Percentiles rank a stretch among this genome's conserved stretches.
Conservation (phyloP, 2,329 filamentous ascomycete genomes). For the Botryosphaeria dothidea region DNA sequence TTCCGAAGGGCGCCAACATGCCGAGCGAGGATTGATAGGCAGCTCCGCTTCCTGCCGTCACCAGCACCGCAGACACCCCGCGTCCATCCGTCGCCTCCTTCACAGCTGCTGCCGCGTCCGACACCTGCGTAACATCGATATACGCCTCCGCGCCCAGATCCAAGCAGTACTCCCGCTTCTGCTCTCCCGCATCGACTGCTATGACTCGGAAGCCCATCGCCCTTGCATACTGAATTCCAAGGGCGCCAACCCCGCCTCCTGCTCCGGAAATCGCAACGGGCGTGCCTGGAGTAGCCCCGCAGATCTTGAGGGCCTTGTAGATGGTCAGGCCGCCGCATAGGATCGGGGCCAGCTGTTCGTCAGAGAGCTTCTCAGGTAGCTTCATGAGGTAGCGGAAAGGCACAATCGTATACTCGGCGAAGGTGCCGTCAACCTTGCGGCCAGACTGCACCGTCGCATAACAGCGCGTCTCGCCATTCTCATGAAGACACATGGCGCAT, state of each 20-base stretch:
- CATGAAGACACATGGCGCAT: constrained; percentile 53
- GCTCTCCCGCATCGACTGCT: constrained; percentile 52
- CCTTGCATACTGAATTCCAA: constrained; percentile 53
- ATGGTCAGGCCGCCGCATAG: constrained; percentile 55
- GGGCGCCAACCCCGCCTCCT: constrained; percentile 58
- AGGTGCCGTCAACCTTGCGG: constrained; percentile 34
- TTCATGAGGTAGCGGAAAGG: constrained; percentile 56
- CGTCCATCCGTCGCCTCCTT: constrained; percentile 35
- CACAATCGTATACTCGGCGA: constrained; percentile 60
- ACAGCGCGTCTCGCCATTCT: constrained; percentile 48
- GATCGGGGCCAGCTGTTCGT: constrained; percentile 44
- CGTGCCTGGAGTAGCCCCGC: constrained; percentile 51
- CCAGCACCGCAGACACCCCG: constrained; percentile 11
- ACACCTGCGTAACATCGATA: constrained; percentile 49
- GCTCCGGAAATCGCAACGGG: constrained; percentile 59
- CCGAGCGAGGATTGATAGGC: constrained; percentile 34
- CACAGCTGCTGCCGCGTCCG: constrained; percentile 34
- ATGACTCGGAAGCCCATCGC: constrained; percentile 54
- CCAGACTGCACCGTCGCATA: constrained; percentile 28
- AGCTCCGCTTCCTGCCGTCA: constrained; percentile 26
- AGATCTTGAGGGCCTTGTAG: constrained; percentile 57
- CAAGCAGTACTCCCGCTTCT: constrained; percentile 47
- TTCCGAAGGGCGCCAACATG: constrained; percentile 30
- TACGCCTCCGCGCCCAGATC: constrained; percentile 55
- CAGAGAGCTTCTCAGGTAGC: constrained; percentile 33